A percentile compares a stretch with the other conserved stretches of the same genome.
phyloP scores from a whole-genome alignment of 768 basidiomycete genomes.

The Leccinum subgranulosum region DNA sequence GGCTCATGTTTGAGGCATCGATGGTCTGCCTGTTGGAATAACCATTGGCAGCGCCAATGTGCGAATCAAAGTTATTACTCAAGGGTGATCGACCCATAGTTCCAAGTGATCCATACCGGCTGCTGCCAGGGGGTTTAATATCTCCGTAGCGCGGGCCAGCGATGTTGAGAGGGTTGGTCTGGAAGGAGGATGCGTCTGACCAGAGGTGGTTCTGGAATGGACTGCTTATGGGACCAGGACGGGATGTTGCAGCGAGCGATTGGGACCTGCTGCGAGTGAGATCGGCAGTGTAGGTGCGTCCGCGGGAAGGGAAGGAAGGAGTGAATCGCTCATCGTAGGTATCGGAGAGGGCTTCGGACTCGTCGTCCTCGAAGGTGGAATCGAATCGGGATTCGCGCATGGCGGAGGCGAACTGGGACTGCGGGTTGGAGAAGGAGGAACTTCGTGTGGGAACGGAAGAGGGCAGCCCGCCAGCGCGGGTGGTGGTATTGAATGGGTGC shows the following conservation, averaged over 20 bases:
- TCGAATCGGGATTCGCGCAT: slow-evolving; percentile 70
- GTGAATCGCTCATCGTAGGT: slow-evolving; percentile 58
- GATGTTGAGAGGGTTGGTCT: slow-evolving; percentile 56
- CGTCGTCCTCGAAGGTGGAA: slow-evolving; percentile 81
- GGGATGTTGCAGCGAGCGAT: slow-evolving; percentile 59
- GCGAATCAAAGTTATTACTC: slow-evolving; percentile 49
- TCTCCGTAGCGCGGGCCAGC: slow-evolving; percentile 54
- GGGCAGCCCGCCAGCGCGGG: slow-evolving; percentile 32
- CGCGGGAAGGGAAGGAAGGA: slow-evolving; percentile 44
- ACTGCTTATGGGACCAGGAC: slow-evolving; percentile 53
- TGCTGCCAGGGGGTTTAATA: slow-evolving; percentile 56
- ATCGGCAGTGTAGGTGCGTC: slow-evolving; percentile 61
- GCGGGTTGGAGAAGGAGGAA: slow-evolving; percentile 64
- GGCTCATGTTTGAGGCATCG: slow-evolving; percentile 77
- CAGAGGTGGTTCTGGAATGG: slow-evolving; percentile 47
- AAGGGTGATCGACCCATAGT: slow-evolving; percentile 53
- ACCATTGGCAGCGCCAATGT: slow-evolving; percentile 46
- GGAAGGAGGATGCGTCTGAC: slow-evolving; percentile 51
- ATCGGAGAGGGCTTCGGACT: slow-evolving; percentile 61
- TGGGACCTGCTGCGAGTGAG: slow-evolving; percentile 73
- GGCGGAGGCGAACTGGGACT: slow-evolving; percentile 55
- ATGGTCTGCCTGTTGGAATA: slow-evolving; percentile 40
- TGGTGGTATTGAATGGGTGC: slow-evolving; percentile 41
- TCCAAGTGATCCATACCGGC: slow-evolving; percentile 65
- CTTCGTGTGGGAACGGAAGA: slow-evolving; percentile 62